Base-by-base conservation (phyloP, 306 rosid genomes). In the Vigna reflexopilosa region DNA sequence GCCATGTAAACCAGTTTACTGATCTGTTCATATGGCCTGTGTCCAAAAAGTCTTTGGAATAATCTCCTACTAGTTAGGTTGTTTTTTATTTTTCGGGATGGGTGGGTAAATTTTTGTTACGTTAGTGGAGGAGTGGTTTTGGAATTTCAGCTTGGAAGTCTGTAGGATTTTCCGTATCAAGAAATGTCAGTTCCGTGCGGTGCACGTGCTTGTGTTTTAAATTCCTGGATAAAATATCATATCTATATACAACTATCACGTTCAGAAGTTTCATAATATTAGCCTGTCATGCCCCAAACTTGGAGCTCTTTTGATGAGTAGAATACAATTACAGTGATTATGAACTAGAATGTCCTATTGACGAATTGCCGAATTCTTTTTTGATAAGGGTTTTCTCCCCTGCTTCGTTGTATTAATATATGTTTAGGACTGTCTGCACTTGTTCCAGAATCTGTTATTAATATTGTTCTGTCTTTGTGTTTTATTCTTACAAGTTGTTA, bases 261-360 rank as follows among this genome's bases (percentile, higher is more conserved):
- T 76, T 57, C 64, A 44, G 9, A 40, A 44, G 32, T 63, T 61
- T 47, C 28, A 14, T 76, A 56, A 42, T 28, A 70, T 28, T 64
- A 22, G 72, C 47, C 8, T 64, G 49, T 61, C 34, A 26, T 36
- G 62, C 65, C 16, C 55, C 65, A 30, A 47, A 5, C 56, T 47
- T 17, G 66, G 26, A 64, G 17, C 14, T 40, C 20, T 49, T 70
- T 54, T 48, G 52, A 17, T 30, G 77, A 70, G 73, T 14, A 51
- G 69, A 19, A 40, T 58, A 51, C 75, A 19, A 40, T 58, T 16
- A 4, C 15, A 68, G 26, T 57, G 76, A 47, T 48, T 45, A 57
- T 14, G 70, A 51, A 63, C 40, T 63, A 63, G 73, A 58, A 13
- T 63, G 49, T 79, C 26, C 49, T 22, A 30, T 48, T 17, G 12